Conservation (phyloP, 192 early-diverging fungal species). For the Lunasporangiospora selenospora region DNA sequence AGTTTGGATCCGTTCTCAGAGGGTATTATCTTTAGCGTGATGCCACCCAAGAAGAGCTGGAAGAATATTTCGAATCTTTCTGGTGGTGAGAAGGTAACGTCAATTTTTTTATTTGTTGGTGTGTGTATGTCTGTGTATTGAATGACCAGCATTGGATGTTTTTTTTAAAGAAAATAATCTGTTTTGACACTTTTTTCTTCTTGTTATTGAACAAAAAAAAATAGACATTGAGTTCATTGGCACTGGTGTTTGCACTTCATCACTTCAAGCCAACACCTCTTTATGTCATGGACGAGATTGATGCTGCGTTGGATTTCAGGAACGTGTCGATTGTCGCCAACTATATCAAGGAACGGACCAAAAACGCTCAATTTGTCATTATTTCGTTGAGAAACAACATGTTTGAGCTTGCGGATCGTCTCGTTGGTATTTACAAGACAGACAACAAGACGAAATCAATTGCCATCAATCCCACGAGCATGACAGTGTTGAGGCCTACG, state of each 20-base stretch:
- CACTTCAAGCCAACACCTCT: constrained; percentile 99
- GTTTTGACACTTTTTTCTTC: not conserved
- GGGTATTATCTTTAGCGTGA: constrained; percentile 97
- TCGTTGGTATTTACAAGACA: constrained; percentile 99
- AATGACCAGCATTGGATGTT: too few species aligned
- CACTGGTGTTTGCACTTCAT: constrained; percentile 98
- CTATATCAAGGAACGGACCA: constrained; percentile 97
- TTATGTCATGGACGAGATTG: constrained; percentile 99
- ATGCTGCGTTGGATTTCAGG: constrained; percentile 97
- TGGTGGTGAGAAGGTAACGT: constrained; percentile 96
- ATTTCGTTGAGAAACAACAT: constrained; percentile 99
- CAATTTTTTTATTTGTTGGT: too few species aligned
- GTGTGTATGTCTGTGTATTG: too few species aligned
- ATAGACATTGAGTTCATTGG: constrained; percentile 95
- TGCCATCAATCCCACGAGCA: constrained; percentile 26
- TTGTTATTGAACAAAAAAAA: not conserved
- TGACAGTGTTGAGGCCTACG: constrained; percentile 26
- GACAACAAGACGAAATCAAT: constrained; percentile 64
- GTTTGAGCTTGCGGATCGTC: constrained; percentile 99
- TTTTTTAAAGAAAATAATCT: not conserved
- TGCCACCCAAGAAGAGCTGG: constrained; percentile 99
- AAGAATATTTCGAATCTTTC: constrained; percentile 99
- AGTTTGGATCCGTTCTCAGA: constrained; percentile 98
- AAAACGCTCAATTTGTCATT: constrained; percentile 98
- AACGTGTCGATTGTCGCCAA: constrained; percentile 99